Conservation (phyloP, 495 filamentous ascomycete species). For the Glonium stellatum region DNA sequence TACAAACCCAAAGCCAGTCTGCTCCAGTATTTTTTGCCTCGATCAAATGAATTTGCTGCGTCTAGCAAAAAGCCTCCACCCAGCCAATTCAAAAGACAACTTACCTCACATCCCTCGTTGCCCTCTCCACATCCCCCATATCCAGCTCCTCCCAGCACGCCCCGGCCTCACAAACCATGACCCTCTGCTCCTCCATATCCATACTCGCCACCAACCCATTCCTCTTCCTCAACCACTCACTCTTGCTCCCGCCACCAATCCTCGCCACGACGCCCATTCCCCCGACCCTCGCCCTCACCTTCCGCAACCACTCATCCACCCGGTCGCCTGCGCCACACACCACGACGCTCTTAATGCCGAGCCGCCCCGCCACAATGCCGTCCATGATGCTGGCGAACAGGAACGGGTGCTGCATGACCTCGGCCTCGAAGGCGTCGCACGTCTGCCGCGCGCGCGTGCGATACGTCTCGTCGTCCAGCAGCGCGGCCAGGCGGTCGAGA, state of each 20-base stretch:
- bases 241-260: conserved; percentile 25
- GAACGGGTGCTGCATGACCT: conserved; percentile 87
- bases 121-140: conserved; percentile 23
- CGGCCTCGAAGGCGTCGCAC: conserved; percentile 74
- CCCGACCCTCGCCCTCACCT: conserved; percentile 18
- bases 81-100: background rate
- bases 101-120: conserved; percentile 9
- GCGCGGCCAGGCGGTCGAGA: conserved; percentile 64
- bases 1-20: too few relatives aligned
- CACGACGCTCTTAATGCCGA: conserved; percentile 50
- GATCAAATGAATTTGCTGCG: too few relatives aligned
- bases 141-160: conserved; percentile 33
- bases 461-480: conserved; percentile 63
- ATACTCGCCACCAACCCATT: conserved; percentile 35
- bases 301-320: conserved; percentile 26
- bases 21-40: too few relatives aligned
- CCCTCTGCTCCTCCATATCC: conserved; percentile 30
- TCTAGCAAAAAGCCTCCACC: too few relatives aligned
- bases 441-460: conserved; percentile 62
- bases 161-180: conserved; percentile 38
- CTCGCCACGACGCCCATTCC: conserved; percentile 30
- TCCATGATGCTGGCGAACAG: conserved; percentile 74
- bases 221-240: conserved; percentile 35
- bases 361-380: conserved; percentile 58
- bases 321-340: conserved; percentile 33